Evolutionary conservation across 805 yeast species (phyloP), one percentile per base, ranked within the genome.

Genomic region (Kodamaea kakaduensis): DNA sequence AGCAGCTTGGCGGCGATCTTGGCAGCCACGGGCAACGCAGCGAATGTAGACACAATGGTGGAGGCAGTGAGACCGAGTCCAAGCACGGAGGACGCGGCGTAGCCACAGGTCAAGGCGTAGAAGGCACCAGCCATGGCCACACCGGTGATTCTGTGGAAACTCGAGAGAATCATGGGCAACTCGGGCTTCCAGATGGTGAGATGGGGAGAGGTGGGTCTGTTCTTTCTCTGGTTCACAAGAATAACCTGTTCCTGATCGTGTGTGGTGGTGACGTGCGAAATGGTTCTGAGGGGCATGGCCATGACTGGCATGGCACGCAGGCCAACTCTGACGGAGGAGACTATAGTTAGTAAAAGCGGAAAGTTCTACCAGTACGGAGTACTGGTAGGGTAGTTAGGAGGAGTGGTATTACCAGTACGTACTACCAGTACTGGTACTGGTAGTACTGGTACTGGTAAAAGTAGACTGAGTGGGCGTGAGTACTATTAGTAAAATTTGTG

Each of bases 131-230:
- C 96, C 54, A 93, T 66, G 34, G 79, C 76, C 22, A 88, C 84
- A 59, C 97, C 96, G 31, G 93, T 75, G 52, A 90, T 64, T 73
- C 98, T 81, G 66, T 90, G 97, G 45, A 82, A 61, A 16, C 81
- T 69, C 4, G 97, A 88, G 56, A 93, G 58, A 43, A 75, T 65
- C 84, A 83, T 76, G 16, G 97, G 85, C 46, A 90, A 58, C 69
- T 93, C 97, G 28, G 94, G 94, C 68, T 89, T 73, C 70, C 90
- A 90, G 57, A 93, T 89, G 43, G 79, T 67, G 56, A 90, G 71
- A 61, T 90, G 95, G 38, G 97, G 97, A 19, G 96, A 87, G 10
- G 75, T 64, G 21, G 97, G 97, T 67, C 98, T 81, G 67, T 78
- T 75, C 47, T 71, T 75, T 63, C 98, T 79, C 71, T 90, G 97